These are phyloP conservation scores for Ceratocystis lukuohia DNA, from an alignment of 2,329 filamentous ascomycete species.

Conservation along the genomic window DNA sequence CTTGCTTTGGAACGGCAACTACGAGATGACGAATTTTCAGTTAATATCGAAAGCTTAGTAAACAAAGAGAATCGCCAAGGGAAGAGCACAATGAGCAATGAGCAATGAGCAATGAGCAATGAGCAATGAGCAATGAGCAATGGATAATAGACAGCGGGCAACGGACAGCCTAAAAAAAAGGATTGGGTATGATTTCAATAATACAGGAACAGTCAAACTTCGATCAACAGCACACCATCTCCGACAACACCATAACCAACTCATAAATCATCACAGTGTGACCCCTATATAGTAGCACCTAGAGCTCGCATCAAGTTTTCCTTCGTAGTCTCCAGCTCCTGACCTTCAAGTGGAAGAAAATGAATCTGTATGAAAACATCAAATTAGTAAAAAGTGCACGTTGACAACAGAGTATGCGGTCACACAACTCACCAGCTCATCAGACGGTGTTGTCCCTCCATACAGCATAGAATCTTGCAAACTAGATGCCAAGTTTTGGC, in stretches of 20 bases:
- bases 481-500: constrained; percentile 62
- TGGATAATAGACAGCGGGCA: neutral
- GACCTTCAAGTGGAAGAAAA: constrained; percentile 51
- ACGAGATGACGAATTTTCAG: neutral
- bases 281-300: neutral
- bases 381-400: constrained; percentile 21
- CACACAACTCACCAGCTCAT: constrained; percentile 54
- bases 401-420: neutral
- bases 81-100: neutral
- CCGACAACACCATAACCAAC: constrained; percentile 16
- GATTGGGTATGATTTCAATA: constrained; percentile 15
- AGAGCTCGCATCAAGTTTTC: constrained; percentile 42
- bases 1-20: constrained; percentile 13
- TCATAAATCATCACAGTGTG: constrained; percentile 24
- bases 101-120: no score
- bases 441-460: constrained; percentile 44
- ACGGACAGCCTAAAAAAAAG: neutral
- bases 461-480: constrained; percentile 68
- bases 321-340: constrained; percentile 44
- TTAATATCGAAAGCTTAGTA: neutral
- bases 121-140: no score
- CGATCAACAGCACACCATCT: constrained; percentile 15
- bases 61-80: constrained; percentile 20
- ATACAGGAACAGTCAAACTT: constrained; percentile 13
- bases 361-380: constrained; percentile 37